phyloP scores from a whole-genome alignment of 768 basidiomycete genomes.

The Auricularia sp. region DNA sequence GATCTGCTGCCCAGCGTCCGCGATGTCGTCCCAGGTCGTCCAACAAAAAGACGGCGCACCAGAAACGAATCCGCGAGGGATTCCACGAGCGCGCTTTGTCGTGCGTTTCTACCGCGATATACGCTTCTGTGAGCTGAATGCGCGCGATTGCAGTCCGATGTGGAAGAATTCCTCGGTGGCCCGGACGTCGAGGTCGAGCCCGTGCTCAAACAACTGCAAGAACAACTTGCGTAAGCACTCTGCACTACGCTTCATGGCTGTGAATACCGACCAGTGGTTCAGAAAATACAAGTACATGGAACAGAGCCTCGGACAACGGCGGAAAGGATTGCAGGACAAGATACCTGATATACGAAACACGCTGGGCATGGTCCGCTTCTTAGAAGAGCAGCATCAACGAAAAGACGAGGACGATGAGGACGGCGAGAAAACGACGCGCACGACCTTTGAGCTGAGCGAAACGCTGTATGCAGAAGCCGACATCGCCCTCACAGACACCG shows the following conservation, averaged over 20 bases:
- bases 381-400: constrained; percentile 62
- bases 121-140: neutral
- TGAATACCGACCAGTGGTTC: constrained; percentile 19
- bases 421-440: constrained; percentile 50
- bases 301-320: constrained; percentile 65
- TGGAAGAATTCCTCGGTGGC: constrained; percentile 77
- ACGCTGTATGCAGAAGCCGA: constrained; percentile 90
- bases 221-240: constrained; percentile 78
- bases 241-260: constrained; percentile 5
- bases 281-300: constrained; percentile 99
- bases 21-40: no score
- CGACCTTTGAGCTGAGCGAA: constrained; percentile 92
- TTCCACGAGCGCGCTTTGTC: constrained; percentile 91
- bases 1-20: no score
- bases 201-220: constrained; percentile 74
- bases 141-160: constrained; percentile 53
- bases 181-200: constrained; percentile 68
- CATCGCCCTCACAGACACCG: constrained; percentile 76
- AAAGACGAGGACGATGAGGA: constrained; percentile 38
- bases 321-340: constrained; percentile 78
- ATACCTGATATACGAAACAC: constrained; percentile 95
- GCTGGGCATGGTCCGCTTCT: constrained; percentile 75
- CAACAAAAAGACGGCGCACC: neutral
- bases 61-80: constrained; percentile 80
- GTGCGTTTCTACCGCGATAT: constrained; percentile 37